Conservation (phyloP, 306 rosid species). For the Trichosanthes cucumerina region DNA sequence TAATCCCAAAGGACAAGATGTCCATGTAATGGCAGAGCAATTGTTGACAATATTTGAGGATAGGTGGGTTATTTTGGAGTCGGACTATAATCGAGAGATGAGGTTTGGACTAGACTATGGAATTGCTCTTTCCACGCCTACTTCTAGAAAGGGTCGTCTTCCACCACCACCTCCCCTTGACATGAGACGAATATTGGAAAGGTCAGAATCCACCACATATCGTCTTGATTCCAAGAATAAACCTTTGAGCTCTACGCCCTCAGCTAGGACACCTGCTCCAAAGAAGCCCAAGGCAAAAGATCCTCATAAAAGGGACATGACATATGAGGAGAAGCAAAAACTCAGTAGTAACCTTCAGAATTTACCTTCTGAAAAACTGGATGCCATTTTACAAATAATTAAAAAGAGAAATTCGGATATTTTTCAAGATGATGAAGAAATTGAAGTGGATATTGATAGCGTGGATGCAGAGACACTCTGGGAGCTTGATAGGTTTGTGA, state of each 20-base stretch:
- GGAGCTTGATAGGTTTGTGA: constrained; percentile 95
- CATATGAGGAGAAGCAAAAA: constrained; percentile 79
- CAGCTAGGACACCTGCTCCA: constrained; percentile 69
- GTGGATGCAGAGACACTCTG: constrained; percentile 89
- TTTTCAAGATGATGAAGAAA: constrained; percentile 73
- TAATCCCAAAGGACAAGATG: constrained; percentile 89
- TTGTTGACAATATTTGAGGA: constrained; percentile 64
- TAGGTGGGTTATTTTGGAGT: constrained; percentile 84
- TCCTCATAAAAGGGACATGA: constrained; percentile 88
- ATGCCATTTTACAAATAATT: constrained; percentile 70
- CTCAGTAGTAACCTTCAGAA: constrained; percentile 73
- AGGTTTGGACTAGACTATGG: constrained; percentile 53
- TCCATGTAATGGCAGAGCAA: constrained; percentile 92
- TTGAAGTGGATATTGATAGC: constrained; percentile 91
- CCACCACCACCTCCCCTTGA: constrained; percentile 65
- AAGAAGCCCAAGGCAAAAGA: constrained; percentile 97
- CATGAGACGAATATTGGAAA: constrained; percentile 63
- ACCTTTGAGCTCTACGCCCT: constrained; percentile 54
- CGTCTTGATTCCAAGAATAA: constrained; percentile 31
- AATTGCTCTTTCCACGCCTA: constrained; percentile 38
- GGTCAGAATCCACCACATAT: constrained; percentile 53
- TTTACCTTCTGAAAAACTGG: constrained; percentile 77
- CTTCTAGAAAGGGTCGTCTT: constrained; percentile 50
- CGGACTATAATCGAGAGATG: constrained; percentile 67
- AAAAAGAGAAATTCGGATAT: constrained; percentile 65